A percentile compares a stretch with the other conserved stretches of the same genome.
These are phyloP conservation scores for Pythium biforme DNA, from an alignment of 352 stramenopile genomes.

Conservation along the genomic window DNA sequence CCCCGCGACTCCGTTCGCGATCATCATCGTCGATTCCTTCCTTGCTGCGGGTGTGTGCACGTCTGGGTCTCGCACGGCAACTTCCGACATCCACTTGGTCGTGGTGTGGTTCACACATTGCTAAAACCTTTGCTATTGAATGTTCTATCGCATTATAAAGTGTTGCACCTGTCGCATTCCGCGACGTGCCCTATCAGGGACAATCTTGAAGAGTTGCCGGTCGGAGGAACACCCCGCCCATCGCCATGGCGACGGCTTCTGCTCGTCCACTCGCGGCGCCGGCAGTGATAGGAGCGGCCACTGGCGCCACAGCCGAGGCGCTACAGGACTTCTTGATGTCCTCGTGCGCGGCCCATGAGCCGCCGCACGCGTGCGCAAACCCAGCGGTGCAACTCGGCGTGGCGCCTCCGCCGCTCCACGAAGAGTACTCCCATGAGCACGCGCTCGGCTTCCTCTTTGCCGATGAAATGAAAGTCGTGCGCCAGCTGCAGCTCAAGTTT, in stretches of 20 bases:
- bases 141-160: not conserved
- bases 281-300: not conserved
- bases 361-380: constrained; percentile 1
- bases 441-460: constrained; percentile 47
- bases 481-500: constrained; percentile 43
- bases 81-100: not conserved
- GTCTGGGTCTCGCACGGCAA: not conserved
- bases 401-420: constrained; percentile 22
- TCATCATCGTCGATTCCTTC: constrained; percentile 19
- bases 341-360: constrained; percentile 25
- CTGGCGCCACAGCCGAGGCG: constrained; percentile 24
- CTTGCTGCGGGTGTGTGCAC: not conserved
- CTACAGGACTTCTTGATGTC: constrained; percentile 33
- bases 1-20: constrained; percentile 3
- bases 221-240: not conserved
- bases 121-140: constrained; percentile 1
- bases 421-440: constrained; percentile 53
- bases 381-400: constrained; percentile 31
- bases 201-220: constrained; percentile 29
- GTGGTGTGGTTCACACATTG: constrained; percentile 11
- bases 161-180: constrained; percentile 2
- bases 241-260: constrained; percentile 6
- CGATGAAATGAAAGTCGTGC: constrained; percentile 63
- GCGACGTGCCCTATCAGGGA: not conserved
- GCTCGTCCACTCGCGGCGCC: not conserved